Conservation (phyloP, 2,329 filamentous ascomycete species). For the Beauveria rudraprayagi region DNA sequence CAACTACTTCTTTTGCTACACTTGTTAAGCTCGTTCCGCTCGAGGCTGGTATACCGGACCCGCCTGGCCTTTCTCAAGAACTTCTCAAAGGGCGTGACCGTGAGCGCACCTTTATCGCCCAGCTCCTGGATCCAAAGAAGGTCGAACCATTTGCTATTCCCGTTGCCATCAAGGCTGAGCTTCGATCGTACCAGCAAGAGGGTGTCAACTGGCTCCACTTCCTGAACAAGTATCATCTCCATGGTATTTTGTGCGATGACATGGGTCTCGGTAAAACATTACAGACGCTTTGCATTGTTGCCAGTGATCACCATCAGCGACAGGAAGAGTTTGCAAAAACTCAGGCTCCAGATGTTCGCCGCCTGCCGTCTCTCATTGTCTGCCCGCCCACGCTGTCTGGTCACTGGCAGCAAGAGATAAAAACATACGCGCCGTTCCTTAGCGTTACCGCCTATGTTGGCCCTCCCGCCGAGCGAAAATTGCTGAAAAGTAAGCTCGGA, state of each 20-base stretch:
- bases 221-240: slow-evolving; percentile 94
- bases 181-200: slow-evolving; percentile 96
- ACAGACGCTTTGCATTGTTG: slow-evolving; percentile 95
- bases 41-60: slow-evolving; percentile 94
- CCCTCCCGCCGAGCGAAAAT: slow-evolving; percentile 69
- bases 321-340: slow-evolving; percentile 86
- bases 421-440: slow-evolving; percentile 90
- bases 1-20: slow-evolving; percentile 94
- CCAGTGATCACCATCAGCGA: slow-evolving; percentile 90
- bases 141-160: slow-evolving; percentile 90
- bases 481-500: slow-evolving; percentile 59
- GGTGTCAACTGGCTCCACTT: slow-evolving; percentile 99
- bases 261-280: slow-evolving; percentile 98
- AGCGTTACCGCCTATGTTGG: slow-evolving; percentile 86
- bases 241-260: slow-evolving; percentile 96
- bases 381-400: slow-evolving; percentile 94
- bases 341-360: slow-evolving; percentile 65
- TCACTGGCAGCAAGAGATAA: slow-evolving; percentile 98
- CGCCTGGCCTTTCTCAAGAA: slow-evolving; percentile 82
- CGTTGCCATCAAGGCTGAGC: slow-evolving; percentile 91
- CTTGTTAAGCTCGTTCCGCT: slow-evolving; percentile 94
- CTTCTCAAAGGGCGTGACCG: slow-evolving; percentile 84
- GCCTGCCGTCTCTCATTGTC: slow-evolving; percentile 84
- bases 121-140: slow-evolving; percentile 94
- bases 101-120: slow-evolving; percentile 91